Base-by-base conservation (phyloP, 225 moss, liverwort and hornwort genomes). In the Rhytidiadelphus loreus region DNA sequence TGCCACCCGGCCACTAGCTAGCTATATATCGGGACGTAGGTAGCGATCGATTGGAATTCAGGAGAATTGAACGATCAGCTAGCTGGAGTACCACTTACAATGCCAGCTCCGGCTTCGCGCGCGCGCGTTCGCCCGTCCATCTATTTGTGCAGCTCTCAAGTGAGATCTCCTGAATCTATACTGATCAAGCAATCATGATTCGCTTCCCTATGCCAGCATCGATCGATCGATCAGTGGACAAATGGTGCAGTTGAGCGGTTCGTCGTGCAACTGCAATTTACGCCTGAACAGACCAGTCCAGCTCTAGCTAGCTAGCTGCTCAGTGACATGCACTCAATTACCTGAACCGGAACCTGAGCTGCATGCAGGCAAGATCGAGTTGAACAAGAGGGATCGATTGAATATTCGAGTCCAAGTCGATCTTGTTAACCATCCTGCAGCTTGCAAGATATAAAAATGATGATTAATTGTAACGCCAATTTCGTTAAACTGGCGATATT, bases 201-300 rank as follows among this genome's bases (percentile, higher is more conserved):
- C 4, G 37, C 50, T 18, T 83, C 50, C 72, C 64, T 59, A 68
- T n/a, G n/a, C 68, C 28, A 69, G 82, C 52, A 44, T 68, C 76
- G 76, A 43, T 43, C 76, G 76, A 43, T 43, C 21, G 44, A 81
- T 32, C 81, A 60, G 46, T 62, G 80, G 81, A 87, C 73, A 84
- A 89, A 37, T 85, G 73, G 32, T 86, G 52, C 86, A 61, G 89
- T 91, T 91, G 91, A 87, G 68, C 91, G 15, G 89, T 12, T 84
- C 50, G 41, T 80, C 80, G 80, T 80, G 80, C 83, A 72, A 44
- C 91, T 89, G 91, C 88, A 73, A 28, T 11, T 13, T 39, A 4
- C 76, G 52, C 37, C 83, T 78, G 77, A 39, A 53, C 82, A 46
- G 82, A 59, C 59, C 41, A 80, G 80, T 29, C 29, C 59, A 58